Conservation (phyloP, 306 rosid species). For the Fagus sylvatica region DNA sequence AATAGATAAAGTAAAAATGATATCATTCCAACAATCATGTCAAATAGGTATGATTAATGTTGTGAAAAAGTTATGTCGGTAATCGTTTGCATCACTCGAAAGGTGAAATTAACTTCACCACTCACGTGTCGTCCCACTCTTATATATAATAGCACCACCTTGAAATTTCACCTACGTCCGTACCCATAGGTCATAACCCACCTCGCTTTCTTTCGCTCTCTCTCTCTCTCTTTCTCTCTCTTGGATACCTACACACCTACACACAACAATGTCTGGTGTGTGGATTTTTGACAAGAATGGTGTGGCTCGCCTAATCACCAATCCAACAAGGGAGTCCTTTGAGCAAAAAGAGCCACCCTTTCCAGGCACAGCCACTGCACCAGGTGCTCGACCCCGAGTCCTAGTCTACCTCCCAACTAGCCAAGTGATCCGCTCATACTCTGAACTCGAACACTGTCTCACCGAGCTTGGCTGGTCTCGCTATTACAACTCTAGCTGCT, state of each 20-base stretch:
- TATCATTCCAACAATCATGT: no score
- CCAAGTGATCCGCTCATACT: conserved; percentile 58
- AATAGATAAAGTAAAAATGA: no score
- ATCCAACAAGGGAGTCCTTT: conserved; percentile 85
- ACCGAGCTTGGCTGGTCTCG: conserved; percentile 83
- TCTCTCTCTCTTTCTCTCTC: background rate
- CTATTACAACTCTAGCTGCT: conserved; percentile 35
- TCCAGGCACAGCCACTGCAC: conserved; percentile 74
- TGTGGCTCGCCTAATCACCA: conserved; percentile 59
- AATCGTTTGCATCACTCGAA: no score
- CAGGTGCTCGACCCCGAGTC: conserved; percentile 77
- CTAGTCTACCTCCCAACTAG: conserved; percentile 67
- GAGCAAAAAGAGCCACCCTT: conserved; percentile 51
- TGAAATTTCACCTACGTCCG: background rate
- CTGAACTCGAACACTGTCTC: conserved; percentile 69
- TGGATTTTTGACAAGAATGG: conserved; percentile 95
- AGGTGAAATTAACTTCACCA: no score
- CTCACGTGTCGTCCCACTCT: no score
- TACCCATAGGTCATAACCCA: background rate
- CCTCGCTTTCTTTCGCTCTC: background rate
- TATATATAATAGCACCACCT: background rate
- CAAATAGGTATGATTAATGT: no score
- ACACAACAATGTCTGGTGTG: conserved; percentile 73
- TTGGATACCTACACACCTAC: background rate
- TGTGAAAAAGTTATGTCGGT: no score